Conservation (phyloP, 108 stramenopile species). For the Nitzschia sp. region DNA sequence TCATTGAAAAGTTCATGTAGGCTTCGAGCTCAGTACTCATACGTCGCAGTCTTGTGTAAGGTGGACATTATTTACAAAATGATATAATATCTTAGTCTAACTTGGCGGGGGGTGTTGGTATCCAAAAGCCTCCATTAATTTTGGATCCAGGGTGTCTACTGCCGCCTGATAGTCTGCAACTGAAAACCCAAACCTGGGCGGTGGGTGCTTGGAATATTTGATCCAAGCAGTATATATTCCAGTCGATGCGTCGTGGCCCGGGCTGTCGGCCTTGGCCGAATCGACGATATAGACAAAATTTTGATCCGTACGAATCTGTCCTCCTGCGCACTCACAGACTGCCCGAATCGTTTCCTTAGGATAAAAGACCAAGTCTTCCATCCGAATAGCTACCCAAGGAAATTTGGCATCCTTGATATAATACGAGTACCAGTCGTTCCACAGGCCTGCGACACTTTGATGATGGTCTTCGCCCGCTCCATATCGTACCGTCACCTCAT, state of each 20-base stretch:
- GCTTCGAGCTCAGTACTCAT: too few species aligned
- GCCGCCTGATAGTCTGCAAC: conserved; percentile 56
- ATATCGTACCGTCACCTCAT: conserved; percentile 62
- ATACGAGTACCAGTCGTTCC: conserved; percentile 81
- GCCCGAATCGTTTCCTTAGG: conserved; percentile 43
- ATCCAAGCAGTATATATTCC: conserved; percentile 72
- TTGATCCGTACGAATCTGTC: conserved; percentile 53
- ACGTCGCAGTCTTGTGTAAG: not conserved
- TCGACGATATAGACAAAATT: conserved; percentile 58
- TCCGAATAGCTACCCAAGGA: conserved; percentile 58
- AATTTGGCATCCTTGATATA: conserved; percentile 51
- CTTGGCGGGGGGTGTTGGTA: conserved; percentile 59
- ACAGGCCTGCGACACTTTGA: conserved; percentile 60
- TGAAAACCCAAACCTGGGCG: conserved; percentile 46
- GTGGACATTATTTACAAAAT: too few species aligned
- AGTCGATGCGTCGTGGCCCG: conserved; percentile 69
- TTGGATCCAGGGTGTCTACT: conserved; percentile 32
- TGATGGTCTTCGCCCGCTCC: conserved; percentile 51
- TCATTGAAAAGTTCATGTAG: conserved; percentile 7
- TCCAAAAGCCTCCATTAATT: conserved; percentile 57
- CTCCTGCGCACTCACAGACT: conserved; percentile 84
- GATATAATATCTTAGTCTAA: not conserved
- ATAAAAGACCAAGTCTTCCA: conserved; percentile 69
- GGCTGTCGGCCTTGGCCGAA: conserved; percentile 73
- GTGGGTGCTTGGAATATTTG: conserved; percentile 62